Evolutionary conservation across 306 rosid species (phyloP), one percentile per base, ranked within the genome.

Genomic region (Leucaena leucocephala): DNA sequence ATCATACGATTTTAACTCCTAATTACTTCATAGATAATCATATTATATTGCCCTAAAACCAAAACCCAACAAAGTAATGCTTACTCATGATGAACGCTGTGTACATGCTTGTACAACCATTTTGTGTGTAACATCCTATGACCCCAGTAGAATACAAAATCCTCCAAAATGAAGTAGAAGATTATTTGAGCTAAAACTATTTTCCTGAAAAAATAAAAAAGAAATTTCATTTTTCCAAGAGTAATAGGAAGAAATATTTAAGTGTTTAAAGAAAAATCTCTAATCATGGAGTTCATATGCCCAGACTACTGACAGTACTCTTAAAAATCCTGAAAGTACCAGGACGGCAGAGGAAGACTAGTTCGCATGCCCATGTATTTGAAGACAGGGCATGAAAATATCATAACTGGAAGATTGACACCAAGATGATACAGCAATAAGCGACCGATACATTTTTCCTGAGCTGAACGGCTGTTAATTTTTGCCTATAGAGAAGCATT

Each of bases 121-220:
- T 94, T 94, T 81, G 98, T 91, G 84, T 92, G 98, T 84, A 94
- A 85, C 84, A 92, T 83, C 87, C 97, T 90, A 78, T 94, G 97
- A 69, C 98, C 98, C 98, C 98, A 94, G 65, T 94, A 94, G 90
- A 94, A 94, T 69, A 94, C 82, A 75, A 94, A 94, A 84, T 94
- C 98, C 89, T 94, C 98, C 74, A 94, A 80, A 78, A 92, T 91
- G 88, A 94, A 92, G 93, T 94, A 94, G 82, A 94, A 92, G 62
- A 91, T 62, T 82, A 92, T 88, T 87, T 94, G 98, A 2, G 84
- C 82, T 46, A 85, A 82, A 77, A 92, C 79, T 45, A 84, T 67
- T 66, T 88, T 86, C 98, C 98, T 94, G 90, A 88, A 83, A 75
- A 84, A 46, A 68, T 80, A 72, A 79, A 84, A 79, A 79, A 83